Evolutionary conservation across 1,284 basidiomycete species (phyloP).

Genomic region (Cryptococcus neoformans): DNA sequence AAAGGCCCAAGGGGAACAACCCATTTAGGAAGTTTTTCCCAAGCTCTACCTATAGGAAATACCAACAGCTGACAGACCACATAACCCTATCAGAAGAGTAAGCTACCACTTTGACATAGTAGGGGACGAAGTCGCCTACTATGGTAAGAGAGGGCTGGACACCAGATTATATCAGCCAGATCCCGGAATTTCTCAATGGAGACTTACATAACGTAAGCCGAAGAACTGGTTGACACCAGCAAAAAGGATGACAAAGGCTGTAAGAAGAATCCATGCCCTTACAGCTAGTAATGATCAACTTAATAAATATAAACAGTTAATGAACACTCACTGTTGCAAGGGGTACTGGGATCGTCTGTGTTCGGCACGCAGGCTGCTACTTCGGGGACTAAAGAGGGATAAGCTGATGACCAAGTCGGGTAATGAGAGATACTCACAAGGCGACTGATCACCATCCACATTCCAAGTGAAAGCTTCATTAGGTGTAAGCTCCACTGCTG

Average conservation of each 20-base stretch:
- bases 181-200: too few species aligned
- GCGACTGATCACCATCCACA: slow-evolving; percentile 28
- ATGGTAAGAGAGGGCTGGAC: slow-evolving; percentile 21
- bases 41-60: slow-evolving; percentile 23
- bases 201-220: slow-evolving; percentile 24
- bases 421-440: slow-evolving; percentile 12
- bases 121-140: too few species aligned
- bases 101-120: too few species aligned
- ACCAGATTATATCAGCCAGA: too few species aligned
- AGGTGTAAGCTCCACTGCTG: slow-evolving; percentile 17
- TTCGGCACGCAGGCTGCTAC: slow-evolving; percentile 30
- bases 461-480: slow-evolving; percentile 19
- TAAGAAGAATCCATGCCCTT: slow-evolving; percentile 22
- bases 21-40: slow-evolving; percentile 20
- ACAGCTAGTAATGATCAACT: slow-evolving; percentile 7
- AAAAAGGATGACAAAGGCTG: slow-evolving; percentile 51
- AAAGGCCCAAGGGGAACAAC: slow-evolving; percentile 10
- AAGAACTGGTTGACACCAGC: slow-evolving; percentile 66
- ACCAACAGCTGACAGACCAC: slow-evolving; percentile 29
- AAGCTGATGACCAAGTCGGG: neutral
- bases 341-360: slow-evolving; percentile 23
- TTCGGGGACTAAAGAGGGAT: slow-evolving; percentile 16
- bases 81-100: slow-evolving; percentile 13
- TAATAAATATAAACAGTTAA: neutral
- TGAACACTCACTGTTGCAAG: slow-evolving; percentile 21